Base-by-base conservation (phyloP, 2,329 filamentous ascomycete genomes). In the Drechslerella coelobrocha region DNA sequence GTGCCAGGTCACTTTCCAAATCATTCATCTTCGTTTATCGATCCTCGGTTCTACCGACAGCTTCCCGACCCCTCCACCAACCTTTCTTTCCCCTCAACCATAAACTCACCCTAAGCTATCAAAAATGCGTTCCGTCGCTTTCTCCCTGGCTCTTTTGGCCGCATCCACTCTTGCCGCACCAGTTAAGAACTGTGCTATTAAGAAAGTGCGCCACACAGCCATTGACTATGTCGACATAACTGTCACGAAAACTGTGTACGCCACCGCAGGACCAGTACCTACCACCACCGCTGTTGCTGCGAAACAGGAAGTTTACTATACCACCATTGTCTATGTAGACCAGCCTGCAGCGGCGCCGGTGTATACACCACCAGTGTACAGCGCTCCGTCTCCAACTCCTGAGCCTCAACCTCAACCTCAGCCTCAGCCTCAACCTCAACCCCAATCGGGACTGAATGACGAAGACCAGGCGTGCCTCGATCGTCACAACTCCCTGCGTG, bases 401-500 rank as follows among this genome's bases (percentile, higher is more conserved):
- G 50, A 45, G 1, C 61, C 61, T 14, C 17, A 39, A 29, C 34
- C 34, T 4, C 4, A 39, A n/a, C 39, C 12, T 55, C 62, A 43
- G 65, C 29, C 3, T 66, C 66, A 50, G 72, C 31, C 73, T 74
- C 76, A 37, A 74, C 72, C 41, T 75, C 72, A 55, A 68, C 53
- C 53, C 51, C 60, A 21, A 50, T 37, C 34, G 21, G 10, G 12
- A 10, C 63, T 50, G 21, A 29, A 29, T 12, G n/a, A 24, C 23
- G 69, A 61, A 41, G 54, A 75, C 61, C 21, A 74, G 43, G 57
- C 61, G 56, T 83, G 83, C 53, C 76, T 93, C 53, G 82, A 87
- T 75, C 86, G 90, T 78, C 94, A 97, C 87, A 97, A 97, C 81
- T 76, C 88, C 57, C 90, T 94, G 81, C 92, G 94, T 73, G 78